A percentile compares a stretch with the other conserved stretches of the same genome.
phyloP scores from a whole-genome alignment of 208 protist species.

The Leishmania arabica region DNA sequence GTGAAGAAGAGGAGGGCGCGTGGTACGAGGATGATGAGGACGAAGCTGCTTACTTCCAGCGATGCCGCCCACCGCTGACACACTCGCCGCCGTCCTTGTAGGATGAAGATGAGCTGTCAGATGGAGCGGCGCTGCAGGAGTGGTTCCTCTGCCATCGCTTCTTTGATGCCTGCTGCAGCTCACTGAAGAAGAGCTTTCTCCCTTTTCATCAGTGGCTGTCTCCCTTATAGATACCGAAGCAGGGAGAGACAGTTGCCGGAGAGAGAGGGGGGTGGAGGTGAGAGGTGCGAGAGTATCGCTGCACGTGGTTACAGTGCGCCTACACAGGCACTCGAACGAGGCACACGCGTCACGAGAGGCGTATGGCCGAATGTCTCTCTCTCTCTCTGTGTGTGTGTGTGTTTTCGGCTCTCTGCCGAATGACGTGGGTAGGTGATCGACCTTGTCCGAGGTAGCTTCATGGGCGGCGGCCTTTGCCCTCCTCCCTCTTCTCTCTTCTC shows the following conservation, averaged over 20 bases:
- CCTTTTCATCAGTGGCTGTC: not conserved
- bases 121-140: not conserved
- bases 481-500: not conserved
- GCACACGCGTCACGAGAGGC: not conserved
- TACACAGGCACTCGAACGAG: not conserved
- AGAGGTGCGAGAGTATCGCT: not conserved
- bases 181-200: not conserved
- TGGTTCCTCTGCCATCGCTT: not conserved
- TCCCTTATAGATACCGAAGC: not conserved
- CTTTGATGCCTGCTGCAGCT: not conserved
- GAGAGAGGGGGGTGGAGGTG: not conserved
- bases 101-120: not conserved
- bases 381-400: not conserved
- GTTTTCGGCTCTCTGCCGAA: not conserved
- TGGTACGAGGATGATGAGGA: constrained; percentile 22
- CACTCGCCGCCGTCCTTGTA: constrained; percentile 59
- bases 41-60: constrained; percentile 28
- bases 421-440: not conserved
- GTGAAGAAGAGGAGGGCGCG: constrained; percentile 6
- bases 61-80: constrained; percentile 34
- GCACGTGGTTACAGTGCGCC: not conserved
- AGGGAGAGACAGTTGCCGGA: not conserved
- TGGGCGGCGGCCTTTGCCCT: not conserved
- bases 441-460: not conserved
- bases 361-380: not conserved